Conservation (phyloP, 2,329 filamentous ascomycete genomes). For the Aspergillus arachidicola region DNA sequence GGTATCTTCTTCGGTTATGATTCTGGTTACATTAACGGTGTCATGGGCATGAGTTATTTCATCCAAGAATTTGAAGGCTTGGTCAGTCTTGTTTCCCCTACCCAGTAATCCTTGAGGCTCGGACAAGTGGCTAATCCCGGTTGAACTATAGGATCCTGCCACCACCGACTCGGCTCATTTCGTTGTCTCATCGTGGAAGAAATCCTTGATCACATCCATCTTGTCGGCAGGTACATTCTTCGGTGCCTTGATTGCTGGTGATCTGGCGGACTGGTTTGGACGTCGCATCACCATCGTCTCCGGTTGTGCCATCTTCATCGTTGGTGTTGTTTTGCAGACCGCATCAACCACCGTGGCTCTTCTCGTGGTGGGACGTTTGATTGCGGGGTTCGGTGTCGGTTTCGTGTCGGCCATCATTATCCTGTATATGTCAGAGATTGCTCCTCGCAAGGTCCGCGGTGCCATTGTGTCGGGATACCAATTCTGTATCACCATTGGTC, state of each 20-base stretch:
- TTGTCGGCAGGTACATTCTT: slow-evolving; percentile 79
- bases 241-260: slow-evolving; percentile 74
- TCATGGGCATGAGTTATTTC: slow-evolving; percentile 55
- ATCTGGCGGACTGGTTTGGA: slow-evolving; percentile 74
- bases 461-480: slow-evolving; percentile 81
- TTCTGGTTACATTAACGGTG: slow-evolving; percentile 58
- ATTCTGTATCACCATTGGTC: slow-evolving; percentile 79
- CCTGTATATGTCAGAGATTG: slow-evolving; percentile 84
- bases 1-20: slow-evolving; percentile 65
- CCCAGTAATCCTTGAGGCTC: not conserved
- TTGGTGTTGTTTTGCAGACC: slow-evolving; percentile 71
- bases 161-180: slow-evolving; percentile 40
- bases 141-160: slow-evolving; percentile 21
- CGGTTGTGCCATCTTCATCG: slow-evolving; percentile 70
- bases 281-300: slow-evolving; percentile 65
- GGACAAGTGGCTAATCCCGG: slow-evolving; percentile 1
- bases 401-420: slow-evolving; percentile 81
- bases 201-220: slow-evolving; percentile 72
- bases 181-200: slow-evolving; percentile 50
- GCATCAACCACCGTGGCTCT: slow-evolving; percentile 57
- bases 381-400: slow-evolving; percentile 77
- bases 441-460: slow-evolving; percentile 73
- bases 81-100: slow-evolving; percentile 22
- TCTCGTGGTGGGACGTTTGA: slow-evolving; percentile 72
- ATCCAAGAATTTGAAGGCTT: slow-evolving; percentile 41